Percentiles rank a stretch among this genome's conserved stretches.
These are phyloP conservation scores for Hyaloperonospora arabidopsidis DNA, from an alignment of 352 stramenopile species.

Conservation along the genomic window DNA sequence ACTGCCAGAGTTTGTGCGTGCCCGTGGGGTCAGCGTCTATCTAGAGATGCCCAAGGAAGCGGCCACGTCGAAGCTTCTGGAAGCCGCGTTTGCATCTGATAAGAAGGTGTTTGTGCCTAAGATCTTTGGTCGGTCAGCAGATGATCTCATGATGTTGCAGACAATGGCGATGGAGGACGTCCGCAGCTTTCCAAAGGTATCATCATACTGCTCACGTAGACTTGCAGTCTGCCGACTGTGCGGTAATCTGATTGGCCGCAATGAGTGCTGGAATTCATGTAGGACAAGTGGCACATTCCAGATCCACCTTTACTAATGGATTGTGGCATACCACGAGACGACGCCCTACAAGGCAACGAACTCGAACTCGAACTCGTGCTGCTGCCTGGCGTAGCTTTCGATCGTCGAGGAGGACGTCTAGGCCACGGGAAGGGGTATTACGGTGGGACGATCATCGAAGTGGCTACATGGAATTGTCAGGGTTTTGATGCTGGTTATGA, in stretches of 20 bases:
- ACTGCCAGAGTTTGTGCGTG: slow-evolving; percentile 45
- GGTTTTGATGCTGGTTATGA: slow-evolving; percentile 9
- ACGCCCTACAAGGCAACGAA: slow-evolving; percentile 41
- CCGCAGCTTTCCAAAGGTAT: slow-evolving; percentile 70
- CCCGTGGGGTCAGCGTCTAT: slow-evolving; percentile 61
- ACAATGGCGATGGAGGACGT: slow-evolving; percentile 58
- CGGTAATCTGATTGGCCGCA: slow-evolving; percentile 16
- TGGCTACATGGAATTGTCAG: not conserved
- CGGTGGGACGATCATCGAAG: slow-evolving; percentile 28
- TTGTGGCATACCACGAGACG: slow-evolving; percentile 23
- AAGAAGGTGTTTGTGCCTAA: slow-evolving; percentile 88
- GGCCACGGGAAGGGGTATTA: slow-evolving; percentile 87
- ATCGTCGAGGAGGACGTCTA: slow-evolving; percentile 61
- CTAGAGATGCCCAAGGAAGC: slow-evolving; percentile 83
- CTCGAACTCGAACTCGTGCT: slow-evolving; percentile 77
- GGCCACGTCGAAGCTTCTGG: slow-evolving; percentile 43
- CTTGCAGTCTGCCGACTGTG: not conserved
- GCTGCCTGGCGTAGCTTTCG: slow-evolving; percentile 78
- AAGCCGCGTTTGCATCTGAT: slow-evolving; percentile 39
- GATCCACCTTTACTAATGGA: slow-evolving; percentile 44
- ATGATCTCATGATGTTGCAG: slow-evolving; percentile 77
- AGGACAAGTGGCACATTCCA: slow-evolving; percentile 87
- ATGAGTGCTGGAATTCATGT: slow-evolving; percentile 8
- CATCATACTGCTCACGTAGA: not conserved
- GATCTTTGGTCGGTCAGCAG: slow-evolving; percentile 50